Evolutionary conservation across 257 asterid species (phyloP), one percentile per base, ranked within the genome.

Genomic region (Thymus quinquecostatus): DNA sequence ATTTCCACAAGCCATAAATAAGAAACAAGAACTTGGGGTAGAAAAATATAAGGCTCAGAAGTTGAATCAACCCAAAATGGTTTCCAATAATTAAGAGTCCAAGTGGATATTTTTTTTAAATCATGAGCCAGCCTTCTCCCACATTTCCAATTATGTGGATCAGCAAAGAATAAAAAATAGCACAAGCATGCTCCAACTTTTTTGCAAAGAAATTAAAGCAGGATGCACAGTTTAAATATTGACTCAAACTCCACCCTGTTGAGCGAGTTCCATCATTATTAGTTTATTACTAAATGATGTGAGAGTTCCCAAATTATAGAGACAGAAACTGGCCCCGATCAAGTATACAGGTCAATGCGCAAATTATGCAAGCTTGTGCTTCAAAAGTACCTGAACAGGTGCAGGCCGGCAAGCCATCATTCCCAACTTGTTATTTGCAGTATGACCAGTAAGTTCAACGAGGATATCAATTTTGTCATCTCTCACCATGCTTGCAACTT

Each of bases 401-500:
- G 98, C 97, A 70, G 99, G 98, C 53, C 92, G 94, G 84, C 99
- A 95, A 75, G 99, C 96, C 98, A 95, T 84, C 94, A 81, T 92
- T 78, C 99, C 99, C 89, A 95, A 80, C 84, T 92, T 95, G 87
- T 95, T 95, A 84, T 95, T 95, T 66, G 99, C 99, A 49, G 99
- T 95, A 80, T 92, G 99, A 48, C 99, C 99, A 54, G 98, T 95
- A 69, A 95, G 99, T 82, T 95, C 99, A 55, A 92, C 96, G 87
- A 95, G 86, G 81, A 95, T 92, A 75, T 95, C 99, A 82, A 95
- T 83, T 74, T 87, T 83, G 82, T 95, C 99, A 64, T 89, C 99
- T 82, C 97, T 88, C 48, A 92, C 91, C 89, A 95, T 81, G 77
- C 86, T 87, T 51, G 96, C 89, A 69, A 95, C 97, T 77, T 86